These are phyloP conservation scores for Psophocarpus tetragonolobus DNA, from an alignment of 306 rosid genomes.

Conservation along the genomic window DNA sequence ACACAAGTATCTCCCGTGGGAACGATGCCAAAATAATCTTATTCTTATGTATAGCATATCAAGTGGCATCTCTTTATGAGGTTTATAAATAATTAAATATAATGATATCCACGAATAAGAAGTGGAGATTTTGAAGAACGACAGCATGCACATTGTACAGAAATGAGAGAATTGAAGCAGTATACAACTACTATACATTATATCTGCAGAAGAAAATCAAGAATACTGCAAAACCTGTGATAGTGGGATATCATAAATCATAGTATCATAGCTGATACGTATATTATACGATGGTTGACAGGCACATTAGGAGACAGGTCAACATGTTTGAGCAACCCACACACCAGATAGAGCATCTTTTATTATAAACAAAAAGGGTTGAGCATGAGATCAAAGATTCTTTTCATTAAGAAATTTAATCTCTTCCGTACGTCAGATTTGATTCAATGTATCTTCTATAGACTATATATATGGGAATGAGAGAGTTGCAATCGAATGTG, in stretches of 20 bases:
- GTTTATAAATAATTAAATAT: not conserved
- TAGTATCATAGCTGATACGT: not conserved
- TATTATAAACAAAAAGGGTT: not conserved
- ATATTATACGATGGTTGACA: slow-evolving; percentile 1
- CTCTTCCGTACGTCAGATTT: slow-evolving; percentile 21
- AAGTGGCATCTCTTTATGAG: not conserved
- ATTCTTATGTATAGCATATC: not conserved
- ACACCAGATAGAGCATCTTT: not conserved
- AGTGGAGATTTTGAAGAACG: not conserved
- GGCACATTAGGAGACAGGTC: slow-evolving; percentile 28
- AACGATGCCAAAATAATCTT: too few relatives aligned
- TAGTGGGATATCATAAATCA: not conserved
- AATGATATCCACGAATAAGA: not conserved
- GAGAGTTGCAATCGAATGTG: slow-evolving; percentile 4
- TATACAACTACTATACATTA: not conserved
- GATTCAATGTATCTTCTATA: slow-evolving; percentile 41
- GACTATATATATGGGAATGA: too few relatives aligned
- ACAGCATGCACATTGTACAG: slow-evolving; percentile 34
- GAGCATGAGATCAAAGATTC: not conserved
- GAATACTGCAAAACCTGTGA: not conserved
- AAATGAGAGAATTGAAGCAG: slow-evolving; percentile 20
- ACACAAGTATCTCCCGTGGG: too few relatives aligned
- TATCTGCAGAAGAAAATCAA: not conserved
- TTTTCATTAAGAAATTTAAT: slow-evolving; percentile 1
- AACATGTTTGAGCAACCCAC: slow-evolving; percentile 9